phyloP scores from a whole-genome alignment of 164 flowering plant genomes.

The Umbilicus rupestris region DNA sequence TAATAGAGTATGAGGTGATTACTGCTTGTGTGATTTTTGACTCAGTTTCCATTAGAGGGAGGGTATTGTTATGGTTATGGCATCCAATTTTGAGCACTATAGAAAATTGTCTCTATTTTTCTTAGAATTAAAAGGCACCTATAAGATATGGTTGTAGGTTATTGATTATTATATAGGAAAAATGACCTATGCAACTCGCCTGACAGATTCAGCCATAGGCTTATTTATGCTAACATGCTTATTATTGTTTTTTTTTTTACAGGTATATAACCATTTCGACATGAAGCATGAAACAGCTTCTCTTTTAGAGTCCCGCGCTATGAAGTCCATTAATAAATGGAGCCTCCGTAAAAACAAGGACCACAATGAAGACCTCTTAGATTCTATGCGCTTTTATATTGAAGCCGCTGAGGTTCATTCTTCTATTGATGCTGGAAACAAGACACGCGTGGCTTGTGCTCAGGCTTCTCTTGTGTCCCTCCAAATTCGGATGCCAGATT shows the following conservation, averaged over 20 bases:
- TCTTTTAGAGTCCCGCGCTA: slow-evolving; percentile 74
- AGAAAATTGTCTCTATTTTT: neutral
- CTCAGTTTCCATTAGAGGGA: too few species aligned
- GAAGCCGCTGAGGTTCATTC: slow-evolving; percentile 90
- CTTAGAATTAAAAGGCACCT: neutral
- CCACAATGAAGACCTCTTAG: slow-evolving; percentile 87
- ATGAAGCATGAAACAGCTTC: slow-evolving; percentile 96
- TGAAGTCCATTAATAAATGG: slow-evolving; percentile 57
- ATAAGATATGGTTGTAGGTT: neutral
- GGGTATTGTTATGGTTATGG: neutral
- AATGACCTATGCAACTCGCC: neutral
- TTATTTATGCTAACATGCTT: slow-evolving; percentile 1
- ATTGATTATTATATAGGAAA: neutral
- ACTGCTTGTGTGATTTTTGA: too few species aligned
- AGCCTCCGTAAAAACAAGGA: slow-evolving; percentile 59
- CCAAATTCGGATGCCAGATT: slow-evolving; percentile 95
- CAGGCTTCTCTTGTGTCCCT: slow-evolving; percentile 91
- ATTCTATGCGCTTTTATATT: slow-evolving; percentile 76
- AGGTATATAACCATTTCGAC: slow-evolving; percentile 95
- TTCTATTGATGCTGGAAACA: slow-evolving; percentile 91
- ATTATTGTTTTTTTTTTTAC: slow-evolving; percentile 15
- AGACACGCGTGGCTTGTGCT: slow-evolving; percentile 71
- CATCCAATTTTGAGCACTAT: neutral
- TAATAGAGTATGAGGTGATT: neutral
- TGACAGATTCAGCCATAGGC: neutral